Evolutionary conservation across 2,329 filamentous ascomycete species (phyloP).

Genomic region (Talaromyces sp.): DNA sequence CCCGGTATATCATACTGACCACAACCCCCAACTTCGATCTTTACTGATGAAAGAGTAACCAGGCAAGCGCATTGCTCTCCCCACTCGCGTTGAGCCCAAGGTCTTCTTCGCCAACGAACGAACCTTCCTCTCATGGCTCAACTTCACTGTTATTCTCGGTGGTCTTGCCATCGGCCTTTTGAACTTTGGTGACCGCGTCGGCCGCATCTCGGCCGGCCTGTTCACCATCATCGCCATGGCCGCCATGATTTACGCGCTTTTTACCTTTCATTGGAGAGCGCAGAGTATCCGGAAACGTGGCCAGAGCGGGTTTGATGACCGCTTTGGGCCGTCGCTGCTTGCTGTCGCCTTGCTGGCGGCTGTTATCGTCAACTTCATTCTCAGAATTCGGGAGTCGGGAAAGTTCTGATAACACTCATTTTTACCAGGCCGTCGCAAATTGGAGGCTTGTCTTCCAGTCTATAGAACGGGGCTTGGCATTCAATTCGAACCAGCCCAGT

Average conservation of each 20-base stretch:
- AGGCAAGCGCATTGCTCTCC: slow-evolving; percentile 98
- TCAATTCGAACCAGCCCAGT: not conserved
- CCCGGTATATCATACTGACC: slow-evolving; percentile 58
- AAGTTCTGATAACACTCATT: not conserved
- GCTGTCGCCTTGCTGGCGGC: slow-evolving; percentile 80
- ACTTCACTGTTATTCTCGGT: slow-evolving; percentile 97
- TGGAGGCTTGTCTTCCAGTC: not conserved
- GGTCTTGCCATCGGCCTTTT: slow-evolving; percentile 94
- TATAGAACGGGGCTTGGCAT: not conserved
- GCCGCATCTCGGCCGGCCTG: slow-evolving; percentile 86
- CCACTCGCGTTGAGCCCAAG: slow-evolving; percentile 96
- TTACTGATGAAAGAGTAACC: not conserved
- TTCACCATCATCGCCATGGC: slow-evolving; percentile 94
- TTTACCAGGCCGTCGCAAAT: not conserved
- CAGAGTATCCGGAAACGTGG: slow-evolving; percentile 86
- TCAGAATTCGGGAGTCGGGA: slow-evolving; percentile 47
- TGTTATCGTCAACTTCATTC: slow-evolving; percentile 92
- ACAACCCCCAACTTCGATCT: not conserved
- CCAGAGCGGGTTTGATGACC: slow-evolving; percentile 93
- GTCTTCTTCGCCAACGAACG: slow-evolving; percentile 99
- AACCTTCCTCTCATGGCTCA: slow-evolving; percentile 98
- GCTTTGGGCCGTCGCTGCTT: slow-evolving; percentile 86
- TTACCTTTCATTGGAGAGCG: slow-evolving; percentile 96
- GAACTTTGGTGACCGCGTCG: slow-evolving; percentile 93
- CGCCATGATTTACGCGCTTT: slow-evolving; percentile 89